A percentile compares a stretch with the other conserved stretches of the same genome.
Evolutionary conservation across 805 yeast species (phyloP).

Genomic region (Metschnikowia amazonensis): DNA sequence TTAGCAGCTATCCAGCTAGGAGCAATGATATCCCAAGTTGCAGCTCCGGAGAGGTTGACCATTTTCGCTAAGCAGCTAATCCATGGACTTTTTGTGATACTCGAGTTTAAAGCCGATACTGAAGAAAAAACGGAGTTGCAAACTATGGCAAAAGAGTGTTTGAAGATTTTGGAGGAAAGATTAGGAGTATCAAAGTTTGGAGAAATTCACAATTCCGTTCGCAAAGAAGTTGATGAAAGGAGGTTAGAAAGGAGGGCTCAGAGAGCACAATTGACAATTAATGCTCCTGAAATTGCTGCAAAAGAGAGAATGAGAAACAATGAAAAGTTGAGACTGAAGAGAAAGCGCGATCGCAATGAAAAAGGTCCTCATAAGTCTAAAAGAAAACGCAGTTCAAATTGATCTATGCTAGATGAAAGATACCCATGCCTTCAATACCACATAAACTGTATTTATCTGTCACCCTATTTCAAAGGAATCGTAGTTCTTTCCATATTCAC

Average conservation of each 20-base stretch:
- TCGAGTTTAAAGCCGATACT: conserved; percentile 43
- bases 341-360: conserved; percentile 70
- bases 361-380: conserved; percentile 71
- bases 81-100: conserved; percentile 49
- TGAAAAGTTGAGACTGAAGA: conserved; percentile 67
- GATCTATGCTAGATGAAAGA: no score
- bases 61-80: conserved; percentile 48
- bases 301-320: conserved; percentile 74
- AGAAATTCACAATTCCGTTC: conserved; percentile 57
- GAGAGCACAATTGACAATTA: conserved; percentile 69
- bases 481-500: no score
- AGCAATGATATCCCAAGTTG: conserved; percentile 58
- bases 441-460: no score
- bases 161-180: conserved; percentile 61
- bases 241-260: conserved; percentile 74
- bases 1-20: conserved; percentile 64
- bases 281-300: conserved; percentile 81
- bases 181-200: conserved; percentile 72
- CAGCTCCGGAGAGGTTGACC: conserved; percentile 39
- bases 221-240: conserved; percentile 52
- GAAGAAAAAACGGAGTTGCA: conserved; percentile 52
- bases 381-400: conserved; percentile 35
- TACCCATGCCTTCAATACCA: neutral
- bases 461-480: neutral
- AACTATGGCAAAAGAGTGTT: conserved; percentile 58